phyloP scores from a whole-genome alignment of 345 rosid species.

The Pistacia vera region DNA sequence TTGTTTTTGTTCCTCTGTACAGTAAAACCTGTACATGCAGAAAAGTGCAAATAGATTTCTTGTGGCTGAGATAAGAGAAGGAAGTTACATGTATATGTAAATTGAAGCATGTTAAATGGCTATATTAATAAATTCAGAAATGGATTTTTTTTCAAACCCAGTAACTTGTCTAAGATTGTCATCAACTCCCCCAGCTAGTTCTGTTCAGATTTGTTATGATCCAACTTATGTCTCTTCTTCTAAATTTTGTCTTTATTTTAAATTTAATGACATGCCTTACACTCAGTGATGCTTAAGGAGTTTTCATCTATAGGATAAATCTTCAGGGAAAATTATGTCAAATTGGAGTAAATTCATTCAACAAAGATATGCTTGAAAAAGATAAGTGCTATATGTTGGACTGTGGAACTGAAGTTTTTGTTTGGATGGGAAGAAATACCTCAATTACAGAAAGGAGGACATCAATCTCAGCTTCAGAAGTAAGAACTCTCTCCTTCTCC shows the following conservation, averaged over 20 bases:
- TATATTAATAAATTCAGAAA: background rate
- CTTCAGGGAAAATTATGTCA: conserved; percentile 57
- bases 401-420: conserved; percentile 59
- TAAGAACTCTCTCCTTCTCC: conserved; percentile 28
- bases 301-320: conserved; percentile 55
- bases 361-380: conserved; percentile 59
- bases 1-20: conserved; percentile 1
- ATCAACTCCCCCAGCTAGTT: background rate
- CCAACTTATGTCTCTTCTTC: background rate
- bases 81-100: background rate
- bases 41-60: background rate
- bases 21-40: background rate
- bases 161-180: conserved; percentile 6
- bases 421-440: conserved; percentile 88
- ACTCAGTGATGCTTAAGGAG: conserved; percentile 14
- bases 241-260: background rate
- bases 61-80: background rate
- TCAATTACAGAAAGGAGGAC: conserved; percentile 66
- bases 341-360: conserved; percentile 44
- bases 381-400: conserved; percentile 85
- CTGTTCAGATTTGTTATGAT: conserved; percentile 8
- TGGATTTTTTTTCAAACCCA: background rate
- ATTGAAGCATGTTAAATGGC: background rate
- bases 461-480: conserved; percentile 72
- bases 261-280: conserved; percentile 3